Evolutionary conservation across 352 stramenopile species (phyloP), one percentile per base, ranked within the genome.

Genomic region (Phytophthora macrochlamydospora): DNA sequence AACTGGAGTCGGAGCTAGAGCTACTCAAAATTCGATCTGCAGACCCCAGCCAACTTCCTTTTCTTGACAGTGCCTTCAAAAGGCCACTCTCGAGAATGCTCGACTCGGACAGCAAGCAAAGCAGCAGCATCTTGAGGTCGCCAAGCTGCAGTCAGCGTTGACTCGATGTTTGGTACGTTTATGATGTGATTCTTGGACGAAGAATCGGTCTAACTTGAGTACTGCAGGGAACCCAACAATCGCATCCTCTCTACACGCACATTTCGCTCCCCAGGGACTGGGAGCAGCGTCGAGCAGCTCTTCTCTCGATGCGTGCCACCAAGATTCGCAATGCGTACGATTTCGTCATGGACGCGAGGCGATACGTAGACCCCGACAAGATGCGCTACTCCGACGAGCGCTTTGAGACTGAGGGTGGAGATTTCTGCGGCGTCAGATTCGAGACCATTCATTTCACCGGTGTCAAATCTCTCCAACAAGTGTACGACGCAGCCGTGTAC

Each of bases 401-500:
- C 1, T 79, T 75, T 28, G 54, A 63, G 29, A 59, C 59, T 0
- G 12, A 38, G 3, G 44, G 69, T 8, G 73, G 71, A 0, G 59
- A 79, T 51, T 14, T 64, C 4, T 78, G 68, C 60, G 71, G 58
- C 32, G 52, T 76, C 2, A 35, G 70, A 8, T 81, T 76, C 28
- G 76, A 84, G 24, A 69, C 73, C 0, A 43, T 75, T n/a, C 67
- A 74, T 31, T 81, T 81, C 28, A 12, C 59, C 33, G 63, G 64
- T 13, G 70, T 79, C 1, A 40, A 64, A 51, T 75, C 70, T 4
- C 11, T 81, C 1, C 42, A 69, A 14, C 70, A 76, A 43, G 74
- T 81, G 33, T 79, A 71, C 56, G 71, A 81, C n/a, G 74, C 74
- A 12, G 48, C 79, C 18, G 62, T 75, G n/a, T 76, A 70, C 53